Conservation (phyloP, 768 basidiomycete species). For the Suillus decipiens region DNA sequence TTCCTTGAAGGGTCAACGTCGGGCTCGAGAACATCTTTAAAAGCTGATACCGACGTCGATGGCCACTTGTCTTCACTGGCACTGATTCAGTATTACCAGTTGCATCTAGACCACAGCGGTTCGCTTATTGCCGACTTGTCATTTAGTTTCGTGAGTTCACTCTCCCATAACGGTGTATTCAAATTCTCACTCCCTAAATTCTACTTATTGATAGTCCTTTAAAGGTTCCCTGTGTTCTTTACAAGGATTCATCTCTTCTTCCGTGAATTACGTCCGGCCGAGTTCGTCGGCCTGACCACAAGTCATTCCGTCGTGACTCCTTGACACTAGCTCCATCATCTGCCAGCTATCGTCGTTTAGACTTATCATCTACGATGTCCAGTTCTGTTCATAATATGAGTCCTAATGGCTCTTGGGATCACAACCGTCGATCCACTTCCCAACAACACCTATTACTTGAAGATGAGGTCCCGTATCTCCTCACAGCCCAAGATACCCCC, state of each 20-base stretch:
- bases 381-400: conserved; percentile 19
- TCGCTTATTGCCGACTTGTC: not conserved
- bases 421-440: conserved; percentile 14
- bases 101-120: not conserved
- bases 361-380: conserved; percentile 23
- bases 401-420: conserved; percentile 21
- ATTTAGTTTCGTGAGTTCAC: not conserved
- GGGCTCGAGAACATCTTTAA: not conserved
- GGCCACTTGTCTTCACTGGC: not conserved
- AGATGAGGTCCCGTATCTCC: conserved; percentile 22
- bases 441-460: conserved; percentile 30
- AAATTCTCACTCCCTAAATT: not conserved
- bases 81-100: not conserved
- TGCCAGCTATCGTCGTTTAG: not conserved
- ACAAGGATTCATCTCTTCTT: not conserved
- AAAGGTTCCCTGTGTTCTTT: not conserved
- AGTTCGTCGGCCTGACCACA: conserved; percentile 12
- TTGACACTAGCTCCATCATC: not conserved
- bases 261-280: conserved; percentile 2
- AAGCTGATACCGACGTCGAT: not conserved
- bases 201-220: not conserved
- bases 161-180: conserved; percentile 15
- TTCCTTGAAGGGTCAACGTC: not conserved
- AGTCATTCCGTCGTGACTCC: not conserved
- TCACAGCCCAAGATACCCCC: conserved; percentile 15